Evolutionary conservation across 2,329 filamentous ascomycete species (phyloP).

Genomic region (Fusarium armeniacum): DNA sequence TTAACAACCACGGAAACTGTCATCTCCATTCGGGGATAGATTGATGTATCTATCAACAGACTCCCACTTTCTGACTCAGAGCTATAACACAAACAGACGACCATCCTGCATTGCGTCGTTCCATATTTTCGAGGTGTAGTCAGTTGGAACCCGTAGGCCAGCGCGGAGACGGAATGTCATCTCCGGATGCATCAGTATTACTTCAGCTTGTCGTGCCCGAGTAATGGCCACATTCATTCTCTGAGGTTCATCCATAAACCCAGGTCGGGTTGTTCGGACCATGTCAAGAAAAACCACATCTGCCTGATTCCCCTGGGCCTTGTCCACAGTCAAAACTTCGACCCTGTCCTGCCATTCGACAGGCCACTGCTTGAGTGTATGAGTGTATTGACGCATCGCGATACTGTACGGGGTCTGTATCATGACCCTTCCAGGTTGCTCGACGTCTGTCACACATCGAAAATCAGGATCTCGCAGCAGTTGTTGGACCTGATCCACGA

Average conservation of each 20-base stretch:
- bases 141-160: slow-evolving; percentile 32
- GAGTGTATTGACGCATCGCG: slow-evolving; percentile 55
- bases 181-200: slow-evolving; percentile 60
- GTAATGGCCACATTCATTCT: slow-evolving; percentile 63
- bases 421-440: slow-evolving; percentile 56
- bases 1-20: slow-evolving; percentile 6
- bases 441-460: slow-evolving; percentile 44
- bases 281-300: slow-evolving; percentile 64
- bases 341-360: slow-evolving; percentile 52
- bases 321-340: slow-evolving; percentile 61
- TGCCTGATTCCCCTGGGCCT: slow-evolving; percentile 62
- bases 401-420: slow-evolving; percentile 61
- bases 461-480: slow-evolving; percentile 55
- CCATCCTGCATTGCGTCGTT: slow-evolving; percentile 48
- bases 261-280: slow-evolving; percentile 57
- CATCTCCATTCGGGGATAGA: neutral
- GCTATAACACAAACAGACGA: slow-evolving; percentile 44
- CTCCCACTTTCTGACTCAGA: neutral
- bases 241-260: slow-evolving; percentile 61
- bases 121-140: slow-evolving; percentile 52
- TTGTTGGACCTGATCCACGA: slow-evolving; percentile 52
- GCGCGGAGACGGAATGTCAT: slow-evolving; percentile 50
- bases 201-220: slow-evolving; percentile 60
- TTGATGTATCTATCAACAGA: neutral
- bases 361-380: slow-evolving; percentile 50